Conservation (phyloP, 495 filamentous ascomycete species). For the Xylaria curta region DNA sequence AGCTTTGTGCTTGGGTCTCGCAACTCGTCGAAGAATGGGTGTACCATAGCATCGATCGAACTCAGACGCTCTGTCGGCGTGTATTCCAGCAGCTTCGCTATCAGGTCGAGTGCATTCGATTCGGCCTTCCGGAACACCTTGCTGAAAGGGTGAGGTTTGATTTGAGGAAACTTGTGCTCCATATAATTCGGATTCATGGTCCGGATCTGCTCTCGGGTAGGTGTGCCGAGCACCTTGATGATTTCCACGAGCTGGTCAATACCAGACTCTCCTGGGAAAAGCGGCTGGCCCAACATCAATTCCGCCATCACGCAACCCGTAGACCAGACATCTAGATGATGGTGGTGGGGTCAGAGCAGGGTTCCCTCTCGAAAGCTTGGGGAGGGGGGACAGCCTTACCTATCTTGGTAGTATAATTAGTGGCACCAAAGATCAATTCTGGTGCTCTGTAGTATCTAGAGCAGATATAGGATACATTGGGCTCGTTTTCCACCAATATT, state of each 20-base stretch:
- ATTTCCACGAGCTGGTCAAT: constrained; percentile 99
- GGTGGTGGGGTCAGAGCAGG: not conserved
- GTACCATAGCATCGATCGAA: constrained; percentile 95
- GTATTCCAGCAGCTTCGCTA: constrained; percentile 92
- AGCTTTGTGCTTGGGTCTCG: constrained; percentile 85
- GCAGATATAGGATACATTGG: constrained; percentile 99
- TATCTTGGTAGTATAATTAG: constrained; percentile 99
- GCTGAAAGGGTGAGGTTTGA: constrained; percentile 98
- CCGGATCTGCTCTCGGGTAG: constrained; percentile 97
- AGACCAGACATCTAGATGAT: constrained; percentile 90
- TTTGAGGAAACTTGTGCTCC: constrained; percentile 99
- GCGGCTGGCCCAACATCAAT: constrained; percentile 96
- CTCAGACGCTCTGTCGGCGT: constrained; percentile 94
- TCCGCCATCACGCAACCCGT: constrained; percentile 99
- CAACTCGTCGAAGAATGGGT: constrained; percentile 98
- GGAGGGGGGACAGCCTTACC: constrained; percentile 63
- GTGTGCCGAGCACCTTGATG: constrained; percentile 98
- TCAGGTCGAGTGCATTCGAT: constrained; percentile 90
- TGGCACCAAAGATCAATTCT: constrained; percentile 97
- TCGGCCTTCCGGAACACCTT: constrained; percentile 98
- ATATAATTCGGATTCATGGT: constrained; percentile 99
- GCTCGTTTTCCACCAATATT: constrained; percentile 98
- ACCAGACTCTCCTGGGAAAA: constrained; percentile 98
- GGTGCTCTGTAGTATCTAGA: constrained; percentile 98
- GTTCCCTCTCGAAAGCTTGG: not conserved